Evolutionary conservation across 1,284 basidiomycete genomes (phyloP).

Genomic region (Cystobasidium sp.): DNA sequence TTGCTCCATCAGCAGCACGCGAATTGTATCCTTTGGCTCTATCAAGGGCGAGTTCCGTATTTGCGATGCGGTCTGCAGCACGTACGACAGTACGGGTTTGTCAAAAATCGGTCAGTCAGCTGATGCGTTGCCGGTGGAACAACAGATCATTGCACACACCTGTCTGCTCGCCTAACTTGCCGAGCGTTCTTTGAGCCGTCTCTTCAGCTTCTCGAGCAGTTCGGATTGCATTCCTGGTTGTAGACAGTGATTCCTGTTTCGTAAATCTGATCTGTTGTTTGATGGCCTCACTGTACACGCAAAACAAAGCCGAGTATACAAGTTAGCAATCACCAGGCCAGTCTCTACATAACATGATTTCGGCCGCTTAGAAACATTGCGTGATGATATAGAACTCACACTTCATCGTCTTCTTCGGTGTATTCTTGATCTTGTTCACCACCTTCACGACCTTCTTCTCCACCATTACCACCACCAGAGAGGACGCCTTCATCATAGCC

Average conservation of each 20-base stretch:
- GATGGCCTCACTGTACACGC: slow-evolving; percentile 70
- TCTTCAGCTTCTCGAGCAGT: slow-evolving; percentile 95
- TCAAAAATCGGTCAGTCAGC: slow-evolving; percentile 15
- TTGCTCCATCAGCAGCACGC: slow-evolving; percentile 89
- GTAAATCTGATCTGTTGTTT: slow-evolving; percentile 87
- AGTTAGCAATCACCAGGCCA: neutral
- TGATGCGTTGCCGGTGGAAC: neutral
- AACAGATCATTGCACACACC: slow-evolving; percentile 63
- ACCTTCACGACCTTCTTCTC: neutral
- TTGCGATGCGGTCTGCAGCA: slow-evolving; percentile 69
- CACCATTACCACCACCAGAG: slow-evolving; percentile 4
- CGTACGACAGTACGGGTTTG: neutral
- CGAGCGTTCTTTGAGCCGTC: slow-evolving; percentile 83
- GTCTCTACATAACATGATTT: too few relatives aligned
- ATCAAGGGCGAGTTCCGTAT: slow-evolving; percentile 95
- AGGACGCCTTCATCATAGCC: slow-evolving; percentile 18
- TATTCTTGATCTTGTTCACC: slow-evolving; percentile 54
- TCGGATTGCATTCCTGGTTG: slow-evolving; percentile 88
- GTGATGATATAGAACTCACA: slow-evolving; percentile 58
- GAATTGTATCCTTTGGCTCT: slow-evolving; percentile 86
- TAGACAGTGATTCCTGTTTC: slow-evolving; percentile 91
- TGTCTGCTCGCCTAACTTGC: slow-evolving; percentile 89
- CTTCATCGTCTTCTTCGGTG: slow-evolving; percentile 91
- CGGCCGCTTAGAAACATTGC: neutral
- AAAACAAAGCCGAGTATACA: neutral